Percentiles rank a stretch among this genome's conserved stretches.
Evolutionary conservation across 352 stramenopile genomes (phyloP).

Genomic region (Aphanomyces stellatus): DNA sequence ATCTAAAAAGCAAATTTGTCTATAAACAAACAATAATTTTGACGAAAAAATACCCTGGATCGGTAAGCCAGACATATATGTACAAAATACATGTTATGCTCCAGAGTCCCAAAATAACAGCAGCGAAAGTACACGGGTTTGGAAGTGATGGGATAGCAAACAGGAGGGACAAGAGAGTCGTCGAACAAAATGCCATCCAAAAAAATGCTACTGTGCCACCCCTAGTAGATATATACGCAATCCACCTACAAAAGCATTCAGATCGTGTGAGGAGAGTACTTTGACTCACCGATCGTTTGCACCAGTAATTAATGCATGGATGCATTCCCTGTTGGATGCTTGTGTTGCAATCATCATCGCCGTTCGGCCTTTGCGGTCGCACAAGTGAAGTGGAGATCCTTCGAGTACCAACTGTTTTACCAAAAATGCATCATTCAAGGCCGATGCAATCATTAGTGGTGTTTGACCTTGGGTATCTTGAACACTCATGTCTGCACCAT

Average conservation of each 20-base stretch:
- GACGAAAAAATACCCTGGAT: slow-evolving; percentile 43
- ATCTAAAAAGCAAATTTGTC: not conserved
- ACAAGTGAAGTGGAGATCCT: slow-evolving; percentile 47
- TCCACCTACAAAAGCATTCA: slow-evolving; percentile 7
- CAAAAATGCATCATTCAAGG: slow-evolving; percentile 68
- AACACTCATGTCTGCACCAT: slow-evolving; percentile 34
- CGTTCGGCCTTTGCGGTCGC: slow-evolving; percentile 62
- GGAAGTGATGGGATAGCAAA: slow-evolving; percentile 47
- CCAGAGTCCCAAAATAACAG: slow-evolving; percentile 31
- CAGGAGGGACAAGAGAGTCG: slow-evolving; percentile 39
- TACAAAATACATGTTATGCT: slow-evolving; percentile 48
- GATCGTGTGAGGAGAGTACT: not conserved
- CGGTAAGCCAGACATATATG: slow-evolving; percentile 68
- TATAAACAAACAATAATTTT: slow-evolving; percentile 7
- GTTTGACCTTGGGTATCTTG: slow-evolving; percentile 70
- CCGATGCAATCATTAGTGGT: slow-evolving; percentile 70
- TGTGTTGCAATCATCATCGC: slow-evolving; percentile 68
- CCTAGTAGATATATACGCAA: slow-evolving; percentile 50
- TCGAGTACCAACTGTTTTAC: slow-evolving; percentile 79
- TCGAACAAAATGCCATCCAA: slow-evolving; percentile 43
- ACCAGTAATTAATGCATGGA: slow-evolving; percentile 51
- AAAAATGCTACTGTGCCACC: slow-evolving; percentile 66
- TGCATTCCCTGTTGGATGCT: slow-evolving; percentile 57
- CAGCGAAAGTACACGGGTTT: slow-evolving; percentile 23
- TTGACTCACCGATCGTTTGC: slow-evolving; percentile 45